Conservation (phyloP, 2,329 filamentous ascomycete genomes). For the Macroventuria anomochaeta region DNA sequence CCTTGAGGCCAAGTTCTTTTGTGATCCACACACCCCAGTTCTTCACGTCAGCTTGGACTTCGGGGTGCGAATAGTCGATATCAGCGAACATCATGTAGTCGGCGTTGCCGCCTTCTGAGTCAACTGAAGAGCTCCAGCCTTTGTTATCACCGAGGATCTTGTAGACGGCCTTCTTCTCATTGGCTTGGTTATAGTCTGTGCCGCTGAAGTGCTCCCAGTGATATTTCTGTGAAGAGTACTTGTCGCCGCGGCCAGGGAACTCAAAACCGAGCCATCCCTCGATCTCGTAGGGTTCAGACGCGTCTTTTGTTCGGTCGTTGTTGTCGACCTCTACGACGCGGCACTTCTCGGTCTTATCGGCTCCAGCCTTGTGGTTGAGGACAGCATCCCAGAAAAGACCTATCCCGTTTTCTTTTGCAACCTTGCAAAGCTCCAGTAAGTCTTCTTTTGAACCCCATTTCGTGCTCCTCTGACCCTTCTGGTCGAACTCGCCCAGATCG, state of each 20-base stretch:
- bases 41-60: constrained; percentile 68
- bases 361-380: constrained; percentile 74
- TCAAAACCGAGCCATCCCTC: constrained; percentile 72
- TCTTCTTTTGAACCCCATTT: constrained; percentile 74
- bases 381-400: constrained; percentile 73
- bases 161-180: constrained; percentile 67
- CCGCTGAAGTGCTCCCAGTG: constrained; percentile 72
- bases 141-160: constrained; percentile 69
- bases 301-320: constrained; percentile 62
- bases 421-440: constrained; percentile 59
- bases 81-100: constrained; percentile 78
- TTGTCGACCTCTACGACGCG: constrained; percentile 68
- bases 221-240: constrained; percentile 69
- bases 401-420: constrained; percentile 61
- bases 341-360: constrained; percentile 69
- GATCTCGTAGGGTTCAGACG: constrained; percentile 65
- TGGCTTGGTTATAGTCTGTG: constrained; percentile 68
- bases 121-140: constrained; percentile 68
- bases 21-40: constrained; percentile 73
- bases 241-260: constrained; percentile 66
- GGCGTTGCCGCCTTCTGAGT: constrained; percentile 68
- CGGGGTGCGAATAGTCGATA: constrained; percentile 65
- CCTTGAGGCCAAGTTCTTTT: constrained; percentile 65
- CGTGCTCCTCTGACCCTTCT: constrained; percentile 67
- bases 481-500: constrained; percentile 74